Evolutionary conservation across 1,139 yeast genomes (phyloP).

Genomic region (Magnusiomyces starmeri): DNA sequence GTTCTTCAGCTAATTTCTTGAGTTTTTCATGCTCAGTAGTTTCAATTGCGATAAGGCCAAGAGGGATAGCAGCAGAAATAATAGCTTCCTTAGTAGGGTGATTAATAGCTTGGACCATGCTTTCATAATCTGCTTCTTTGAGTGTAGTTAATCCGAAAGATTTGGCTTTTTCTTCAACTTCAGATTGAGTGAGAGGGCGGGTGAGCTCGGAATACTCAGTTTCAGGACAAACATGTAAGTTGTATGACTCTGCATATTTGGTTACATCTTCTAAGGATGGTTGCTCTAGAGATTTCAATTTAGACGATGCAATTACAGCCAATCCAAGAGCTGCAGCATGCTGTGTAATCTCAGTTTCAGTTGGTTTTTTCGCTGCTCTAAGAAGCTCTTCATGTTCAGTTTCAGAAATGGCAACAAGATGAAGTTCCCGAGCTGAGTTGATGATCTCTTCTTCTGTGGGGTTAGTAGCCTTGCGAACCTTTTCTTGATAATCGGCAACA

Average conservation of each 20-base stretch:
- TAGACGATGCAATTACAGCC: conserved; percentile 25
- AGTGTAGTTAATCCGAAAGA: conserved; percentile 27
- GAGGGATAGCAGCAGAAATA: conserved; percentile 25
- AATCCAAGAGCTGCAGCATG: conserved; percentile 30
- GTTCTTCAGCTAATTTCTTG: conserved; percentile 15
- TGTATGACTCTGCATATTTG: conserved; percentile 8
- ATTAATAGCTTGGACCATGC: conserved; percentile 18
- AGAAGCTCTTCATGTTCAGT: conserved; percentile 11
- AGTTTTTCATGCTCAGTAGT: conserved; percentile 11
- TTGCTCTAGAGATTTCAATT: conserved; percentile 9
- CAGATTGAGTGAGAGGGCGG: conserved; percentile 19
- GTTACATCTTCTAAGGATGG: conserved; percentile 10
- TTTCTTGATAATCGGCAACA: conserved; percentile 17
- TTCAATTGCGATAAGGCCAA: conserved; percentile 25
- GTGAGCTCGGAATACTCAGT: conserved; percentile 19
- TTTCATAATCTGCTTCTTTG: conserved; percentile 20
- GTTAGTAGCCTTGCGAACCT: conserved; percentile 19
- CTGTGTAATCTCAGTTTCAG: conserved; percentile 25
- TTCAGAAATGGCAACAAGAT: conserved; percentile 24
- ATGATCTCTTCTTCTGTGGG: conserved; percentile 23
- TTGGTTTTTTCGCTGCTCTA: conserved; percentile 21
- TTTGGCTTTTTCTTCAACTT: conserved; percentile 28
- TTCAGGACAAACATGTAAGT: conserved; percentile 14
- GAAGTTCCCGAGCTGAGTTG: conserved; percentile 14
- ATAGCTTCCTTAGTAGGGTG: conserved; percentile 27